phyloP scores from a whole-genome alignment of 2,329 filamentous ascomycete genomes.

The Aspergillus proliferans region DNA sequence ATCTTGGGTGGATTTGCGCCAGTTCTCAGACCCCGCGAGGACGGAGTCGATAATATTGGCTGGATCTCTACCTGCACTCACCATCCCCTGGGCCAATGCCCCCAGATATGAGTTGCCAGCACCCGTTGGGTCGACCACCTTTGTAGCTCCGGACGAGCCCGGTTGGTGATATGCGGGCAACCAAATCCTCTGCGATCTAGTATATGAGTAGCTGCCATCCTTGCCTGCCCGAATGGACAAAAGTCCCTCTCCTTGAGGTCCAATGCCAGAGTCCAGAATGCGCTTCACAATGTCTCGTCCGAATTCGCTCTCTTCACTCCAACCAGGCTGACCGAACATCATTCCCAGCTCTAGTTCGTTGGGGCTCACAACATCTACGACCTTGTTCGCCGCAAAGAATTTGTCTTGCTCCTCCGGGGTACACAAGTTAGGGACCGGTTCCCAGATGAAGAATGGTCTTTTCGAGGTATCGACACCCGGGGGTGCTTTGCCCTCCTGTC shows the following conservation, averaged over 20 bases:
- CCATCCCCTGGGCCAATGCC: conserved; percentile 52
- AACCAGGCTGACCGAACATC: conserved; percentile 61
- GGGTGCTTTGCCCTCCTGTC: conserved; percentile 19
- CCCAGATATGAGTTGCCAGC: conserved; percentile 86
- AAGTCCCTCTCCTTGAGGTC: conserved; percentile 29
- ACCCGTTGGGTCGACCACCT: conserved; percentile 84
- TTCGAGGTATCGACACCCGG: conserved; percentile 31
- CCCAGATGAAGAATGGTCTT: conserved; percentile 80
- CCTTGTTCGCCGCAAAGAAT: conserved; percentile 47
- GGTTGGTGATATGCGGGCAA: conserved; percentile 67
- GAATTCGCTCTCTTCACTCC: conserved; percentile 22
- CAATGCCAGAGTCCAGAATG: conserved; percentile 34
- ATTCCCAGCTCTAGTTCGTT: conserved; percentile 85
- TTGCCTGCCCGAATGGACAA: conserved; percentile 56
- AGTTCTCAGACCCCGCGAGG: conserved; percentile 49
- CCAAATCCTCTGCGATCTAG: conserved; percentile 50
- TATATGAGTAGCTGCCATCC: conserved; percentile 50
- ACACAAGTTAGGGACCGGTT: conserved; percentile 87
- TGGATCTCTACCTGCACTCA: conserved; percentile 35
- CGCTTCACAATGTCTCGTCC: conserved; percentile 27
- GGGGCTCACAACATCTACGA: conserved; percentile 61
- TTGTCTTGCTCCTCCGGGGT: conserved; percentile 56
- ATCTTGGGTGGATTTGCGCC: conserved; percentile 34
- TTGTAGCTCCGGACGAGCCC: conserved; percentile 21
- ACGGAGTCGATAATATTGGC: conserved; percentile 24